phyloP scores from a whole-genome alignment of 1,284 basidiomycete genomes.

The Tilletia indica region DNA sequence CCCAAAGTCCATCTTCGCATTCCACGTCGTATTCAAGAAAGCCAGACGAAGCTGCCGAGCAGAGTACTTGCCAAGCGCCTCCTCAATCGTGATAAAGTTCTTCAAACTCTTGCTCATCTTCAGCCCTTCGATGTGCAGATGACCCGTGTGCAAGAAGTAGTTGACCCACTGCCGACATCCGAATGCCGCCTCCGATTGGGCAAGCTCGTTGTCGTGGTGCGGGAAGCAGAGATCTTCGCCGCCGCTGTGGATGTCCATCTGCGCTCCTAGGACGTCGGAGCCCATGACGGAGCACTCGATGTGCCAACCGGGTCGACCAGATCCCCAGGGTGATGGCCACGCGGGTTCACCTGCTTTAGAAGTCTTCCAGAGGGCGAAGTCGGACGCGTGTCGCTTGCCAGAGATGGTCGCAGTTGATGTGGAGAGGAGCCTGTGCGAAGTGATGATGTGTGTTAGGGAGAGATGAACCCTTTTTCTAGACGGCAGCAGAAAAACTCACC shows the following conservation, averaged over 20 bases:
- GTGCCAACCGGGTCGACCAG: constrained; percentile 97
- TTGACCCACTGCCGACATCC: constrained; percentile 93
- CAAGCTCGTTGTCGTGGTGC: constrained; percentile 98
- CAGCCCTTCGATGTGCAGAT: constrained; percentile 95
- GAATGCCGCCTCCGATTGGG: constrained; percentile 74
- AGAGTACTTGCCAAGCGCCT: constrained; percentile 81
- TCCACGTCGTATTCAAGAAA: constrained; percentile 90
- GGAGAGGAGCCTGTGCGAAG: constrained; percentile 63
- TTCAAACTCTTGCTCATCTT: constrained; percentile 99
- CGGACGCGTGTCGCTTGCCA: constrained; percentile 65
- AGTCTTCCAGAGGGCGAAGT: constrained; percentile 98
- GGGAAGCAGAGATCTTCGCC: constrained; percentile 96
- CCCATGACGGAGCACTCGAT: constrained; percentile 99
- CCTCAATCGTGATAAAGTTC: constrained; percentile 98
- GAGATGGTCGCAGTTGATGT: constrained; percentile 58
- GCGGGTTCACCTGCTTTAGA: constrained; percentile 96
- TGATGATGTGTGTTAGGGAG: not conserved
- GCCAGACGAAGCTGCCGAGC: constrained; percentile 89
- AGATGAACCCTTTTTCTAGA: not conserved
- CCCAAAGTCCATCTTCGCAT: constrained; percentile 89
- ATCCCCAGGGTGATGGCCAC: constrained; percentile 95
- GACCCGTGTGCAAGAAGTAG: constrained; percentile 97
- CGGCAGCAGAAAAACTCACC: constrained; percentile 60
- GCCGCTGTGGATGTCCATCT: constrained; percentile 97
- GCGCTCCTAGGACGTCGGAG: constrained; percentile 81